phyloP scores from a whole-genome alignment of 2,329 filamentous ascomycete genomes.

The Pseudocercospora cruenta region DNA sequence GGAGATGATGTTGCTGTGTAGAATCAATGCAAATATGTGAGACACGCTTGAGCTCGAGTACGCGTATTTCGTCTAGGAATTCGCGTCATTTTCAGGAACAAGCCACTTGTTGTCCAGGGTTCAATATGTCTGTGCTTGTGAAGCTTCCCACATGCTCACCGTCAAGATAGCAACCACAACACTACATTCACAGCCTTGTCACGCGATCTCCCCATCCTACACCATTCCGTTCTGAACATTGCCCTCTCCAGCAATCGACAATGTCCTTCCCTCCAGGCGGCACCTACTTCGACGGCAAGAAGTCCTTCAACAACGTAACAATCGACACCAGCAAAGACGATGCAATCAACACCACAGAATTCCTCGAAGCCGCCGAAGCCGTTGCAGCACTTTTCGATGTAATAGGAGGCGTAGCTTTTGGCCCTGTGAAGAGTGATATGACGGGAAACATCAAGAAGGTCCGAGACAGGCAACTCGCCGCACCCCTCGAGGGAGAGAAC shows the following conservation, averaged over 20 bases:
- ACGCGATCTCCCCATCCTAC: background rate
- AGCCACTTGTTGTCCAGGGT: background rate
- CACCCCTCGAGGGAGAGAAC: conserved; percentile 77
- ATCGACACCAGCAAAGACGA: conserved; percentile 73
- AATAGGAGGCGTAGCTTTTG: conserved; percentile 74
- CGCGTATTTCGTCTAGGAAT: background rate
- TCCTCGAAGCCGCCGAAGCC: conserved; percentile 88
- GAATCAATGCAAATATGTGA: background rate
- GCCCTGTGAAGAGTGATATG: conserved; percentile 89
- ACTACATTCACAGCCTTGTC: background rate
- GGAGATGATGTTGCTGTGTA: too few relatives aligned
- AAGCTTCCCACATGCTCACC: background rate
- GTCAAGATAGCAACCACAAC: background rate
- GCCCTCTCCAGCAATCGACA: background rate
- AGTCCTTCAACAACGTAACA: conserved; percentile 81
- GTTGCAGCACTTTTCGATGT: conserved; percentile 80
- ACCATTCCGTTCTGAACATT: too few relatives aligned
- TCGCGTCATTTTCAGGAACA: background rate
- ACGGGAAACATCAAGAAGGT: conserved; percentile 95
- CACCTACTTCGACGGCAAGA: conserved; percentile 85
- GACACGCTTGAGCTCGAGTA: background rate
- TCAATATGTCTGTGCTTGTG: background rate
- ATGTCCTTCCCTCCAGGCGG: conserved; percentile 54
- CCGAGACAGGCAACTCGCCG: conserved; percentile 76
- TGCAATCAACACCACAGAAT: conserved; percentile 79